These are phyloP conservation scores for Ceratobasidium theobromae DNA, from an alignment of 1,284 basidiomycete genomes.

Conservation along the genomic window DNA sequence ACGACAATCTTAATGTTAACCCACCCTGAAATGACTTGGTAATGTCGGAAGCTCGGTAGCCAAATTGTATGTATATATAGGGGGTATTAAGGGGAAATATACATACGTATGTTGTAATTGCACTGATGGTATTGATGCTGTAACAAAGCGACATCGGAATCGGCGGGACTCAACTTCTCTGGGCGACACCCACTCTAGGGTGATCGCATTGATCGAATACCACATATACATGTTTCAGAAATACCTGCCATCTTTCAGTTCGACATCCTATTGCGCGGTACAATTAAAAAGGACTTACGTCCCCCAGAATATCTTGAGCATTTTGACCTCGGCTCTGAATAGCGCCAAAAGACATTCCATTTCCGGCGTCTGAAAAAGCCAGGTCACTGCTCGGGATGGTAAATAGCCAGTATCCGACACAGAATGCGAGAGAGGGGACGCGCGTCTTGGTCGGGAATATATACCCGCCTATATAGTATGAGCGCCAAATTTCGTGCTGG, in stretches of 20 bases:
- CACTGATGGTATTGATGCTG: too few species aligned
- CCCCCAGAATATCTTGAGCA: conserved; percentile 34
- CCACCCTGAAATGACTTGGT: conserved; percentile 15
- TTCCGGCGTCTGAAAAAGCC: conserved; percentile 31
- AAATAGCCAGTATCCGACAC: conserved; percentile 20
- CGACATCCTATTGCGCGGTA: too few species aligned
- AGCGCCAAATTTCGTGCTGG: not conserved
- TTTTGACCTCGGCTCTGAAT: conserved; percentile 34
- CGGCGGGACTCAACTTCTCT: conserved; percentile 8
- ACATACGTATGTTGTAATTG: not conserved
- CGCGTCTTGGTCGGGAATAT: conserved; percentile 29
- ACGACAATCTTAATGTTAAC: too few species aligned
- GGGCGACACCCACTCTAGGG: conserved; percentile 30
- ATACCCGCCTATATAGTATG: conserved; percentile 6
- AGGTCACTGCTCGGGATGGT: conserved; percentile 30
- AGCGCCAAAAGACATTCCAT: conserved; percentile 31
- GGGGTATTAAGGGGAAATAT: not conserved
- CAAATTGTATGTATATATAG: not conserved
- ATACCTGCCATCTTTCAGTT: conserved; percentile 26
- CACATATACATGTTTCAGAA: conserved; percentile 35
- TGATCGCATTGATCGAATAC: conserved; percentile 31
- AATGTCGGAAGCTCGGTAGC: not conserved
- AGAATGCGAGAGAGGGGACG: conserved; percentile 21
- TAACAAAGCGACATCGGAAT: too few species aligned
- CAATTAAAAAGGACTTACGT: conserved; percentile 6